Evolutionary conservation across 208 protist species (phyloP).

Genomic region (Phytomonas sp.): DNA sequence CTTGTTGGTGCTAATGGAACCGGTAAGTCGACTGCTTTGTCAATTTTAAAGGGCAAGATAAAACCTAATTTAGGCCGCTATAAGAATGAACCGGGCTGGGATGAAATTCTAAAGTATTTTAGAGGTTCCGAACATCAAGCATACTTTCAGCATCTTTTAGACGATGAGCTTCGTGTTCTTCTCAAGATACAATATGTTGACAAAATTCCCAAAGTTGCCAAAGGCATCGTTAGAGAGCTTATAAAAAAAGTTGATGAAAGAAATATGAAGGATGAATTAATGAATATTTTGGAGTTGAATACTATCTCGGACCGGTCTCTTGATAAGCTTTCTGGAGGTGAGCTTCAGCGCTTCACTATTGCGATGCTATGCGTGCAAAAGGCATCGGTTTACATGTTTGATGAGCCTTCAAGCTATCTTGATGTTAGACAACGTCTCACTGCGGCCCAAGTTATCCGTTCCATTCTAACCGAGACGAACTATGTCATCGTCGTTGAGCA

Average conservation of each 20-base stretch:
- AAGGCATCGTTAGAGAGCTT: constrained; percentile 92
- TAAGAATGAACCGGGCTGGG: constrained; percentile 95
- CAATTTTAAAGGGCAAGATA: constrained; percentile 97
- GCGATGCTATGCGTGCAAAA: constrained; percentile 85
- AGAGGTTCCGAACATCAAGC: constrained; percentile 98
- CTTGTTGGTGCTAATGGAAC: constrained; percentile 99
- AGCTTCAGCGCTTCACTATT: constrained; percentile 99
- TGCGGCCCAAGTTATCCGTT: constrained; percentile 95
- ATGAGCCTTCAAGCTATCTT: constrained; percentile 99
- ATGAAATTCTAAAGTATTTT: constrained; percentile 98
- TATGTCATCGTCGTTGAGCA: constrained; percentile 99
- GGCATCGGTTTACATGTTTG: constrained; percentile 99
- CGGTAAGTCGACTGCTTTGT: constrained; percentile 99
- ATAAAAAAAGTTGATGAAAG: constrained; percentile 89
- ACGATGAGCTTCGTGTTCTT: constrained; percentile 96
- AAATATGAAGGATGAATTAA: constrained; percentile 69
- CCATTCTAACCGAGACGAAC: constrained; percentile 87
- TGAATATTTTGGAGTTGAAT: constrained; percentile 90
- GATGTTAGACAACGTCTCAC: constrained; percentile 99
- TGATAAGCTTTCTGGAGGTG: constrained; percentile 97
- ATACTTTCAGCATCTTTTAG: constrained; percentile 98
- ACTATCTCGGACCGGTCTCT: constrained; percentile 92
- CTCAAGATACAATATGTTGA: constrained; percentile 99
- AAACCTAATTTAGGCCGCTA: constrained; percentile 98
- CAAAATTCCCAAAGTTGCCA: constrained; percentile 95